A percentile compares a stretch with the other conserved stretches of the same genome.
These are phyloP conservation scores for Acer saccharum DNA, from an alignment of 345 rosid species.

Conservation along the genomic window DNA sequence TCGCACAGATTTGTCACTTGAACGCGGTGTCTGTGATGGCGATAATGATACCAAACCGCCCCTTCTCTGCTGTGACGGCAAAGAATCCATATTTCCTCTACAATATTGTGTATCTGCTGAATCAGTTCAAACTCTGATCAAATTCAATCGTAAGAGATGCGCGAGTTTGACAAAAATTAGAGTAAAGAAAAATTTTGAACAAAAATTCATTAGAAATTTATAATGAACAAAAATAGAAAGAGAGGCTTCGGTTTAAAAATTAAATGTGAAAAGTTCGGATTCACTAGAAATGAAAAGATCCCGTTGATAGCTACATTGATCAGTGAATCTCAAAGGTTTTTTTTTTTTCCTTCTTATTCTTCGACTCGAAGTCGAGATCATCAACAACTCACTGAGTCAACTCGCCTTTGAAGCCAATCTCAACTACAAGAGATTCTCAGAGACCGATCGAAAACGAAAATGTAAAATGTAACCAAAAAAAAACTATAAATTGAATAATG, in stretches of 20 bases:
- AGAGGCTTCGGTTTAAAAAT: too few species aligned
- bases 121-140: slow-evolving; percentile 21
- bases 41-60: slow-evolving; percentile 74
- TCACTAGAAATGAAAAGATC: not conserved
- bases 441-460: not conserved
- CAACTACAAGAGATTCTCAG: not conserved
- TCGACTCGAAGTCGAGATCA: not conserved
- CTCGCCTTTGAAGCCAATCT: slow-evolving; percentile 1
- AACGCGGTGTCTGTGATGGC: slow-evolving; percentile 91
- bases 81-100: slow-evolving; percentile 54
- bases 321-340: slow-evolving; percentile 5
- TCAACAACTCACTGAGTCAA: slow-evolving; percentile 7
- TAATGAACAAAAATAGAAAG: not conserved
- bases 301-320: not conserved
- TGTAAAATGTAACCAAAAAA: not conserved
- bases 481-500: not conserved
- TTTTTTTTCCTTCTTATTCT: not conserved
- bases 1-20: slow-evolving; percentile 75
- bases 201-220: slow-evolving; percentile 9
- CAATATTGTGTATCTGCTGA: not conserved
- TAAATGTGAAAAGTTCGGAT: too few species aligned
- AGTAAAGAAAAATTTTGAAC: not conserved
- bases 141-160: slow-evolving; percentile 13
- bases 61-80: slow-evolving; percentile 54
- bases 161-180: not conserved